These are phyloP conservation scores for Thymus quinquecostatus DNA, from an alignment of 257 asterid species.

Conservation along the genomic window DNA sequence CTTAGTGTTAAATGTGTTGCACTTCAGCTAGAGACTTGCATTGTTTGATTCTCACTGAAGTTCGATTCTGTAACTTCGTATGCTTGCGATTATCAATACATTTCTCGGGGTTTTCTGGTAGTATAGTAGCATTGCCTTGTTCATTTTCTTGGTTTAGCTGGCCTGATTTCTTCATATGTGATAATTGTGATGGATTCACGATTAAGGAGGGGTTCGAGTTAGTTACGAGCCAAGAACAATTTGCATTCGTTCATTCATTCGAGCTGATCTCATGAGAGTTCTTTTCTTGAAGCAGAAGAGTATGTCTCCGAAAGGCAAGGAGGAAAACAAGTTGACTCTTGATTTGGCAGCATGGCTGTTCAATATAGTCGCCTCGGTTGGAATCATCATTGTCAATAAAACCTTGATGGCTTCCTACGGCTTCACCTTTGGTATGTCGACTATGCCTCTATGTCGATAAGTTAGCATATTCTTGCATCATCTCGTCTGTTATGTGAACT, in stretches of 20 bases:
- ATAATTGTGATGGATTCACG: background rate
- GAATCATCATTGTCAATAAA: slow-evolving; percentile 89
- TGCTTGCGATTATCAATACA: background rate
- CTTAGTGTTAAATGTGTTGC: background rate
- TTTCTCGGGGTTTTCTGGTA: background rate
- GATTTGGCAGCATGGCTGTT: slow-evolving; percentile 69
- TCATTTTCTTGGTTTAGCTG: background rate
- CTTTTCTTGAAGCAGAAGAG: slow-evolving; percentile 34
- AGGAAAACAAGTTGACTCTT: slow-evolving; percentile 48
- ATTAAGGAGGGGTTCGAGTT: background rate
- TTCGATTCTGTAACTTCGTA: background rate
- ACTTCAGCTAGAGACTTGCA: background rate
- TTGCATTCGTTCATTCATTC: background rate
- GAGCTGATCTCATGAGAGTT: background rate
- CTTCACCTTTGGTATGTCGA: slow-evolving; percentile 65
- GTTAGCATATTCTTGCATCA: background rate
- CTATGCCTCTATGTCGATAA: background rate
- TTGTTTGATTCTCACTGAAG: background rate
- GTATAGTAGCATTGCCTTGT: slow-evolving; percentile 7
- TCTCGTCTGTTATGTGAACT: background rate
- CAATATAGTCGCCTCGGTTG: slow-evolving; percentile 84
- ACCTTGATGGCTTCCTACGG: slow-evolving; percentile 95
- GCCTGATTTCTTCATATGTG: background rate
- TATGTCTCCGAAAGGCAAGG: slow-evolving; percentile 56
- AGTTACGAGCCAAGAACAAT: background rate